Evolutionary conservation across 495 filamentous ascomycete genomes (phyloP).

Genomic region (Talaromyces stipitatus): DNA sequence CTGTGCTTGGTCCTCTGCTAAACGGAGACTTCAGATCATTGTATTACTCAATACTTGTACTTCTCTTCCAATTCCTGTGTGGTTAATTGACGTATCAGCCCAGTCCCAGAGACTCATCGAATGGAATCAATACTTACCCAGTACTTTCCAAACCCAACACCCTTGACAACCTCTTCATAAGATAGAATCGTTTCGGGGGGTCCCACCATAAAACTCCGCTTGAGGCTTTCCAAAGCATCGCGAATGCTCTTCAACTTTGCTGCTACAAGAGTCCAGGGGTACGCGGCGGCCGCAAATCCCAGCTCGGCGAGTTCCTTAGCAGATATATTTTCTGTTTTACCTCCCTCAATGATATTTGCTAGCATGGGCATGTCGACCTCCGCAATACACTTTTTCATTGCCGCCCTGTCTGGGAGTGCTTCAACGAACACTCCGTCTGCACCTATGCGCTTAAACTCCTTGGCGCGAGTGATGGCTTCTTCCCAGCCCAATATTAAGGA

Average conservation of each 20-base stretch:
- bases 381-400: conserved; percentile 25
- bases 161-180: conserved; percentile 30
- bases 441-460: conserved; percentile 28
- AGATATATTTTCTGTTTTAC: conserved; percentile 33
- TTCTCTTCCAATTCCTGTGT: conserved; percentile 2
- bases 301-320: conserved; percentile 28
- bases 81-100: neutral
- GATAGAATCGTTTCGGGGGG: conserved; percentile 25
- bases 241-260: conserved; percentile 32
- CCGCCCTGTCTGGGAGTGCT: conserved; percentile 30
- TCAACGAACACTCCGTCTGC: conserved; percentile 35
- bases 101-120: neutral
- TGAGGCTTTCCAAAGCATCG: conserved; percentile 28
- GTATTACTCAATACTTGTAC: conserved; percentile 4
- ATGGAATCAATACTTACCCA: conserved; percentile 22
- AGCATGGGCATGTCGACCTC: conserved; percentile 29
- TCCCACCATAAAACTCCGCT: conserved; percentile 21
- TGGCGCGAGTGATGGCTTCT: conserved; percentile 26
- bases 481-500: conserved; percentile 30
- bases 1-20: too few relatives aligned
- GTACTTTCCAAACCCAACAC: conserved; percentile 33
- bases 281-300: conserved; percentile 31
- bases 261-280: conserved; percentile 35
- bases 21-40: too few relatives aligned
- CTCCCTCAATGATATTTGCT: conserved; percentile 38